These are phyloP conservation scores for Asclepias syriaca DNA, from an alignment of 257 asterid species.

Conservation along the genomic window DNA sequence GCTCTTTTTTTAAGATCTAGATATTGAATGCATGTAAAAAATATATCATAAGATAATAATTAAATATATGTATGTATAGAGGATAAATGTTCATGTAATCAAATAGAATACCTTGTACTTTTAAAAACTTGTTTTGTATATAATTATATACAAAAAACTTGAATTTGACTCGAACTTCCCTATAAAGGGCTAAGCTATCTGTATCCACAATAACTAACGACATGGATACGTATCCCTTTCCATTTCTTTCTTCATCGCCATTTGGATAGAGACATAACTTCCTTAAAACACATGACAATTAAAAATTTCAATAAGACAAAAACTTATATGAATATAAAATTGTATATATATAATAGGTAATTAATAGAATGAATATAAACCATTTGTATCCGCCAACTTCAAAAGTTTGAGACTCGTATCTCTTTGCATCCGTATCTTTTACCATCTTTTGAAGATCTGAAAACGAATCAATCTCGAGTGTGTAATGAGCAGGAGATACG, in stretches of 20 bases:
- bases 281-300: background rate
- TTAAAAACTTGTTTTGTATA: conserved; percentile 8
- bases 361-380: background rate
- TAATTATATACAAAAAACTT: conserved; percentile 12
- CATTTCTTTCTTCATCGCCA: conserved; percentile 7
- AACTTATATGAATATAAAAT: too few species aligned
- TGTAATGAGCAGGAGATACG: background rate
- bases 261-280: conserved; percentile 11
- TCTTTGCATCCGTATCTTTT: too few species aligned
- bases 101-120: background rate
- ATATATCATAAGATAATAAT: background rate
- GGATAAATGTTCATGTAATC: too few species aligned
- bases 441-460: background rate
- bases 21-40: background rate
- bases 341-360: too few species aligned
- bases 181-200: conserved; percentile 2
- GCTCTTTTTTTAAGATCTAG: background rate
- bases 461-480: background rate
- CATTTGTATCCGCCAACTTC: conserved; percentile 13
- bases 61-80: too few species aligned
- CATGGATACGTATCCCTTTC: conserved; percentile 8
- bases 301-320: too few species aligned
- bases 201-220: conserved; percentile 12
- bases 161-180: conserved; percentile 8
- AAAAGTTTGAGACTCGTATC: background rate